These are phyloP conservation scores for Bolboschoenus planiculmis DNA, from an alignment of 176 grass and related monocot genomes.

Conservation along the genomic window DNA sequence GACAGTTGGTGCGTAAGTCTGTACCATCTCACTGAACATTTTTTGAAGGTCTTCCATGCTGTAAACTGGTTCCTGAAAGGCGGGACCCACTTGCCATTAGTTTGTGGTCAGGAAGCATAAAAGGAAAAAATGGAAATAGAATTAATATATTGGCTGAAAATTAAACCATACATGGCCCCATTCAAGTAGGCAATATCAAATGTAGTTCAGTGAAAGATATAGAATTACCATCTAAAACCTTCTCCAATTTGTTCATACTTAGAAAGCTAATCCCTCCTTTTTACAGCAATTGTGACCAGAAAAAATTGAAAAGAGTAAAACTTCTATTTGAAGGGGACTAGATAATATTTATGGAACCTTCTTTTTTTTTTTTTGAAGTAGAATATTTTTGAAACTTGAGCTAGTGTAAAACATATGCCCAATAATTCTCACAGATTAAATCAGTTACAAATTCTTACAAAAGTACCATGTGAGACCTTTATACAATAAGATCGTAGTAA, in stretches of 20 bases:
- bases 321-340: background rate
- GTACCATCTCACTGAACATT: conserved; percentile 64
- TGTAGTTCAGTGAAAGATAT: background rate
- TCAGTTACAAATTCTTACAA: no score
- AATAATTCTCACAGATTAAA: no score
- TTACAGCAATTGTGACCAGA: background rate
- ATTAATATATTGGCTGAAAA: background rate
- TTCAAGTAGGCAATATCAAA: background rate
- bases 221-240: background rate
- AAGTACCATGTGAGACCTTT: background rate
- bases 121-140: background rate
- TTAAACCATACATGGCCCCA: background rate
- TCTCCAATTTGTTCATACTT: background rate
- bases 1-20: conserved; percentile 26
- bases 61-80: conserved; percentile 39
- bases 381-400: background rate
- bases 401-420: background rate
- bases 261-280: background rate
- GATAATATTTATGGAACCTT: background rate
- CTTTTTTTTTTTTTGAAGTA: background rate
- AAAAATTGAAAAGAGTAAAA: background rate
- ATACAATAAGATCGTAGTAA: background rate
- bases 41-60: conserved; percentile 54
- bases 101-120: background rate
- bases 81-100: background rate